Evolutionary conservation across 192 early-diverging fungal species (phyloP).

Genomic region (Coemansia sp.): DNA sequence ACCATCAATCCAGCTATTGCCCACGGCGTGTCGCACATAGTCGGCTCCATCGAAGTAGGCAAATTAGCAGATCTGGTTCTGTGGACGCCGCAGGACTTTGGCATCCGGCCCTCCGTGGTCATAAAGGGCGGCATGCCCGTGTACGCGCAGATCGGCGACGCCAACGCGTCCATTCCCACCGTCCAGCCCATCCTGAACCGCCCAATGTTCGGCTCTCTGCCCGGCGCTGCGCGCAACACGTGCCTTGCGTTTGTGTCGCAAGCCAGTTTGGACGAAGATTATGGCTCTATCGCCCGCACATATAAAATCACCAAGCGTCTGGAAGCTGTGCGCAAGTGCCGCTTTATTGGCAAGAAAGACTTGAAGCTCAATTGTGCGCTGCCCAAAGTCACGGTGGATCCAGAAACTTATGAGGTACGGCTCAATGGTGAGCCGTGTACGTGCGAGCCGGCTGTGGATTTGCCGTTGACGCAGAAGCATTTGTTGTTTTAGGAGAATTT

Average conservation of each 20-base stretch:
- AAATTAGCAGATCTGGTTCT: slow-evolving; percentile 93
- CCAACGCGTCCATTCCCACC: slow-evolving; percentile 94
- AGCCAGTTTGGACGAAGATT: slow-evolving; percentile 60
- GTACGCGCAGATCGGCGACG: slow-evolving; percentile 86
- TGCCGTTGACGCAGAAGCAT: slow-evolving; percentile 70
- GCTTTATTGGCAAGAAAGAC: slow-evolving; percentile 75
- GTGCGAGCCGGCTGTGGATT: slow-evolving; percentile 66
- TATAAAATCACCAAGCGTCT: slow-evolving; percentile 70
- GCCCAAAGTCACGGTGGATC: slow-evolving; percentile 82
- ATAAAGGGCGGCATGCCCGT: slow-evolving; percentile 89
- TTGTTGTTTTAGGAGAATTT: too few species aligned
- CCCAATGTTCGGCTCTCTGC: slow-evolving; percentile 81
- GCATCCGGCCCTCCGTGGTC: slow-evolving; percentile 80
- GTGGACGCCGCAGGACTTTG: slow-evolving; percentile 84
- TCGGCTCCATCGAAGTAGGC: slow-evolving; percentile 91
- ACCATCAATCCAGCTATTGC: slow-evolving; percentile 96
- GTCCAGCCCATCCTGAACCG: slow-evolving; percentile 83
- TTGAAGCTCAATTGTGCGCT: slow-evolving; percentile 82
- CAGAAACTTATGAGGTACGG: slow-evolving; percentile 86
- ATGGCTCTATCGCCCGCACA: slow-evolving; percentile 46
- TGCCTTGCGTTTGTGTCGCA: slow-evolving; percentile 83
- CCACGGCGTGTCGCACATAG: slow-evolving; percentile 80
- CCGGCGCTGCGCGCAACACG: slow-evolving; percentile 59
- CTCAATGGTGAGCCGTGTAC: slow-evolving; percentile 71
- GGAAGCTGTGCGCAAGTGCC: slow-evolving; percentile 71